Percentiles rank a stretch among this genome's conserved stretches.
These are phyloP conservation scores for Alternaria ventricosa DNA, from an alignment of 2,329 filamentous ascomycete genomes.

Conservation along the genomic window DNA sequence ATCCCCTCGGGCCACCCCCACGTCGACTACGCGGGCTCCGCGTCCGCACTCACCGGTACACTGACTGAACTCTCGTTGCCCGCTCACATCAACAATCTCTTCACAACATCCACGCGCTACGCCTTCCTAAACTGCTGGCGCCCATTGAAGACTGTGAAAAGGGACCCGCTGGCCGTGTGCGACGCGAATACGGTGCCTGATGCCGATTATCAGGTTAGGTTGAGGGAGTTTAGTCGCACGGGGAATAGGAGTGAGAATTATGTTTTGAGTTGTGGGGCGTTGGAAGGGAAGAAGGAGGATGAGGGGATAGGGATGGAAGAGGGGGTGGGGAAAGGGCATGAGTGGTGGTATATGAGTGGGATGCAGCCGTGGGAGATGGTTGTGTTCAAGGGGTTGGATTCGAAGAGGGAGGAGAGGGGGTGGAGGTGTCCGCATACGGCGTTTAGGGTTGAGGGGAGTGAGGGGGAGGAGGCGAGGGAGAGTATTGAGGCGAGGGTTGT, in stretches of 20 bases:
- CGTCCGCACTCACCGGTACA: constrained; percentile 16
- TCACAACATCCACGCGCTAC: constrained; percentile 20
- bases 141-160: constrained; percentile 27
- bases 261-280: constrained; percentile 19
- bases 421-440: constrained; percentile 38
- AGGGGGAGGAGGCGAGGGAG: constrained; percentile 24
- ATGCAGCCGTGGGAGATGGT: constrained; percentile 32
- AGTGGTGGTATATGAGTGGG: constrained; percentile 38
- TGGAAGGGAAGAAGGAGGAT: neutral
- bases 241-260: constrained; percentile 23
- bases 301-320: neutral
- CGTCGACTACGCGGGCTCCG: constrained; percentile 26
- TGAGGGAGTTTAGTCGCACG: constrained; percentile 24
- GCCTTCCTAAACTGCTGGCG: constrained; percentile 42
- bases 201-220: constrained; percentile 22
- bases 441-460: constrained; percentile 22
- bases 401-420: constrained; percentile 17
- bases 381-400: constrained; percentile 38
- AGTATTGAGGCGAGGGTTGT: constrained; percentile 36
- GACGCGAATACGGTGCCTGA: constrained; percentile 25
- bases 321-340: constrained; percentile 16
- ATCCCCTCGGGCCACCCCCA: constrained; percentile 29
- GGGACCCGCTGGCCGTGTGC: constrained; percentile 37
- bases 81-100: constrained; percentile 6
- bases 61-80: constrained; percentile 24